Base-by-base conservation (phyloP, 129 eudicot species). In the Helianthus tuberosus region DNA sequence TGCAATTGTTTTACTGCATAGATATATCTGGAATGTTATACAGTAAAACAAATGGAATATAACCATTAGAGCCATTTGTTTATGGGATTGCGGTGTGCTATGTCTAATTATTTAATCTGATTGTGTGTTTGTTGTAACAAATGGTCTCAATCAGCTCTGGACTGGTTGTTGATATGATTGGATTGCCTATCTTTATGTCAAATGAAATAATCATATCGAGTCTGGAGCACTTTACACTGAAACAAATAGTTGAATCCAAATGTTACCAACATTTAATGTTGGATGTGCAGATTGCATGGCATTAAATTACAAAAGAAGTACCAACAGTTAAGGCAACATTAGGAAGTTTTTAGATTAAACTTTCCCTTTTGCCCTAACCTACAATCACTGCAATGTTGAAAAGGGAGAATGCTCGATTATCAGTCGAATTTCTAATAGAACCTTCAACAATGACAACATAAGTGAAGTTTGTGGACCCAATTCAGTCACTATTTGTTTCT, bases 381-480 rank as follows among this genome's bases (percentile, higher is more conserved):
- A 6, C 49, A 67, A 53, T n/a, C 43, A 55, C 48, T 14, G 49
- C 50, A 67, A 55, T 44, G 16, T 44, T 76, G 35, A 36, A 52
- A 27, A 25, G 14, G 14, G 64, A 66, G 47, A 52, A n/a, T 60
- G 43, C 64, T 64, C 11, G 10, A 36, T 16, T 15, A 51, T 25
- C 47, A 5, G 64, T 36, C 36, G 25, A 35, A 10, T 9, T 69
- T 69, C 16, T 2, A 3, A 38, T 38, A 38, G 8, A 38, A n/a
- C 49, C 12, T 64, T 29, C 27, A 64, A n/a, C 38, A 64, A 15
- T 38, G 68, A 69, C n/a, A 35, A 52, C 41, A 16, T n/a, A 52
- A 69, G 74, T 16, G 63, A 53, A 53, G 41, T 51, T 52, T 52
- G 51, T 52, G 20, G 66, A 61, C 66, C 64, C 66, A 61, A 61